Evolutionary conservation across 2,329 filamentous ascomycete genomes (phyloP).

Genomic region (Aureobasidium lini): DNA sequence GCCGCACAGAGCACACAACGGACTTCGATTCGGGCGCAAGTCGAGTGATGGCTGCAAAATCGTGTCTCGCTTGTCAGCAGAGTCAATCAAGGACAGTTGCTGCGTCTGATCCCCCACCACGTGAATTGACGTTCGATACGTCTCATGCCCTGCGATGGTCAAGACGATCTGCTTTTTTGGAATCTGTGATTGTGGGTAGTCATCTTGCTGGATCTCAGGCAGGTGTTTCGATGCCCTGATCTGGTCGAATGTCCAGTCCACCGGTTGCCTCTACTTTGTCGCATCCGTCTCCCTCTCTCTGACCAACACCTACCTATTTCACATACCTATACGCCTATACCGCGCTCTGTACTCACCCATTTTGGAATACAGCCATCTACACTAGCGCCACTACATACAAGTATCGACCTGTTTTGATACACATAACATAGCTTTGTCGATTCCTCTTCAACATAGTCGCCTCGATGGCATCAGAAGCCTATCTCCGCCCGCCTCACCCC

Average conservation of each 20-base stretch:
- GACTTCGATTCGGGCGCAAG: background rate
- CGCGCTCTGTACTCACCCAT: background rate
- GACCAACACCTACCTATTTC: background rate
- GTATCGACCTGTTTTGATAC: background rate
- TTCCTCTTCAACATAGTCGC: background rate
- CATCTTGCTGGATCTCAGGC: slow-evolving; percentile 4
- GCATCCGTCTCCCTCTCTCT: background rate
- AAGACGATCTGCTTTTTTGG: slow-evolving; percentile 8
- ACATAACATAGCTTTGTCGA: background rate
- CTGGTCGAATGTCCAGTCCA: background rate
- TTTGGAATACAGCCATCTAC: background rate
- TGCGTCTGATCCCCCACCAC: background rate
- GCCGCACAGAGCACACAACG: background rate
- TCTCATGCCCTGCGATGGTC: slow-evolving; percentile 13
- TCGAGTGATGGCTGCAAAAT: background rate
- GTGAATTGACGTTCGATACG: slow-evolving; percentile 13
- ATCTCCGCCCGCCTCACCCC: slow-evolving; percentile 23
- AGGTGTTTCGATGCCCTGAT: background rate
- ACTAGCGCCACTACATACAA: background rate
- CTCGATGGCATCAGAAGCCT: background rate
- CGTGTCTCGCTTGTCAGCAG: slow-evolving; percentile 5
- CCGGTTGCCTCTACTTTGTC: background rate
- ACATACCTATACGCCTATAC: background rate
- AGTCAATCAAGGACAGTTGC: slow-evolving; percentile 6
- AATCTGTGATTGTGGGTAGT: background rate